Percentiles rank a stretch among this genome's conserved stretches.
These are phyloP conservation scores for Salix viminalis DNA, from an alignment of 345 rosid genomes.

Conservation along the genomic window DNA sequence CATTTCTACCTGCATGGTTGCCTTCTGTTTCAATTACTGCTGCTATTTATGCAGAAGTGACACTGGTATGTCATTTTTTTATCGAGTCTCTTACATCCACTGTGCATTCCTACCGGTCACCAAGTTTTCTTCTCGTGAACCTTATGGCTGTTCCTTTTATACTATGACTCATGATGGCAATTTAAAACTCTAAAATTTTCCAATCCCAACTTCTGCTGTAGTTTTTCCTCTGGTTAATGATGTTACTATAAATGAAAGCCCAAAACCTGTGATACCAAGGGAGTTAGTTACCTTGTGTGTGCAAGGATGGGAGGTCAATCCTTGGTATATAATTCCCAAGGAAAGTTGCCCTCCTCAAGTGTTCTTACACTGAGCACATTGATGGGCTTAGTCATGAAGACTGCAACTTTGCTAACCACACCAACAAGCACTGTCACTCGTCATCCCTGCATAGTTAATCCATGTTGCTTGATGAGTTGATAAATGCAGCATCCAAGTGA, in stretches of 20 bases:
- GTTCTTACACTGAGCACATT: slow-evolving; percentile 11
- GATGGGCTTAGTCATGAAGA: slow-evolving; percentile 4
- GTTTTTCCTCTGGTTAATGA: background rate
- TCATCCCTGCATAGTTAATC: slow-evolving; percentile 9
- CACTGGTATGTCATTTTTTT: too few relatives aligned
- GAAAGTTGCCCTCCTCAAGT: slow-evolving; percentile 5
- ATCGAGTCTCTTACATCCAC: too few relatives aligned
- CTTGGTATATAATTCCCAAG: slow-evolving; percentile 12
- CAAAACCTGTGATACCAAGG: background rate
- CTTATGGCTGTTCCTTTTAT: too few relatives aligned
- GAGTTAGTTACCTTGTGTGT: slow-evolving; percentile 8
- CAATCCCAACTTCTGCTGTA: slow-evolving; percentile 42
- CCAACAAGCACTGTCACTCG: slow-evolving; percentile 15
- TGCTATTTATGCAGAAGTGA: too few relatives aligned
- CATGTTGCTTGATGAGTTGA: background rate
- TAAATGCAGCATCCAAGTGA: background rate
- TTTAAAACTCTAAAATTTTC: slow-evolving; percentile 4
- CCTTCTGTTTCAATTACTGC: too few relatives aligned
- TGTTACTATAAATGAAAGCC: background rate
- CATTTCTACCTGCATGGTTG: too few relatives aligned
- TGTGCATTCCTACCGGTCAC: too few relatives aligned
- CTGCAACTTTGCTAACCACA: background rate
- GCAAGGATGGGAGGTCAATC: background rate
- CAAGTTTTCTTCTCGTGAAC: too few relatives aligned
- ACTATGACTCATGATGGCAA: too few relatives aligned